These are phyloP conservation scores for Solanum habrochaites DNA, from an alignment of 257 asterid species.

Conservation along the genomic window DNA sequence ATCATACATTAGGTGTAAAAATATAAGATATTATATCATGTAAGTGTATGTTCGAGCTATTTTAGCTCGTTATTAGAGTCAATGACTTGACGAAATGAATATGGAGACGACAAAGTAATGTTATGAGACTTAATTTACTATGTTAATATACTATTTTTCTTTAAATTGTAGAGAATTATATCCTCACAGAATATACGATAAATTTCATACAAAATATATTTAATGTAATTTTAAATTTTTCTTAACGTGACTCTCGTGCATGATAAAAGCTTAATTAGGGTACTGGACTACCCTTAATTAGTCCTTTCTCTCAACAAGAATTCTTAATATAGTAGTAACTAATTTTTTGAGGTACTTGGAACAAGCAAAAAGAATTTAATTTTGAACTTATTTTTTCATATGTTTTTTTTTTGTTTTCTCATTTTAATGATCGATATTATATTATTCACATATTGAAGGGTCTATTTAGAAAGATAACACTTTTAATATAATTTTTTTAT, in stretches of 20 bases:
- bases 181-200: neutral
- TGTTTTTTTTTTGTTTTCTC: too few species aligned
- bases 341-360: too few species aligned
- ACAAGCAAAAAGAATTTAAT: too few species aligned
- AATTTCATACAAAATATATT: too few species aligned
- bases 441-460: too few species aligned
- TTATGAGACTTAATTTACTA: neutral
- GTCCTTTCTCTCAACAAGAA: neutral
- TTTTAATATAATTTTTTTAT: neutral
- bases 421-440: too few species aligned
- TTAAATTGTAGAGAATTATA: too few species aligned
- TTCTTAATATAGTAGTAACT: too few species aligned
- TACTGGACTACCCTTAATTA: neutral
- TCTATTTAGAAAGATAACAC: too few species aligned
- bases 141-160: neutral
- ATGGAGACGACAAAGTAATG: neutral
- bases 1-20: neutral
- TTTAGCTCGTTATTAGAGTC: neutral
- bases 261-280: too few species aligned
- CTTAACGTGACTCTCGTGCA: neutral
- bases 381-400: too few species aligned
- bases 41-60: neutral
- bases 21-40: neutral
- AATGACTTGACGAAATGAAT: neutral
- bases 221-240: rapidly evolving